Percentiles rank a stretch among this genome's conserved stretches.
phyloP scores from a whole-genome alignment of 148 eudicot genomes.

The Vaccinium darrowii region DNA sequence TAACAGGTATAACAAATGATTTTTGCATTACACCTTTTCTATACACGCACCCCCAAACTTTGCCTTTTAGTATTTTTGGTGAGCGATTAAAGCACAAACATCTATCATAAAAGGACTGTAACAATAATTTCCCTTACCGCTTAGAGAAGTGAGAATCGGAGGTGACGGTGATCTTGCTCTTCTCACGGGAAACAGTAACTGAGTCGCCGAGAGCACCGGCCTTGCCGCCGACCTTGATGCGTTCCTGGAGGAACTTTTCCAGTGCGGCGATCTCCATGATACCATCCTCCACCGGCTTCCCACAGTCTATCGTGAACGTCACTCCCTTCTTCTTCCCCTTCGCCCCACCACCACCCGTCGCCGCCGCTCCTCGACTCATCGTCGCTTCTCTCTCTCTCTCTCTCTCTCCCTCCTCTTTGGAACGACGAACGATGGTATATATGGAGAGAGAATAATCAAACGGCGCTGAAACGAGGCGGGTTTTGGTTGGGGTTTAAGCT shows the following conservation, averaged over 20 bases:
- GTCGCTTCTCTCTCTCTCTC: background rate
- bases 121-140: slow-evolving; percentile 7
- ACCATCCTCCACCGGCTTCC: slow-evolving; percentile 34
- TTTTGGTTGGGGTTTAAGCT: background rate
- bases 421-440: background rate
- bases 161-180: slow-evolving; percentile 26
- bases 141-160: slow-evolving; percentile 30
- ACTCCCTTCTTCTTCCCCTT: slow-evolving; percentile 25
- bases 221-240: slow-evolving; percentile 35
- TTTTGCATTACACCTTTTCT: too few relatives aligned
- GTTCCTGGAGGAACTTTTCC: slow-evolving; percentile 37
- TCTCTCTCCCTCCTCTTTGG: too few relatives aligned
- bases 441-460: background rate
- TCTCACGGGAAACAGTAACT: slow-evolving; percentile 26
- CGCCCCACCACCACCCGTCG: slow-evolving; percentile 20
- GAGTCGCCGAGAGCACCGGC: slow-evolving; percentile 32
- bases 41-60: too few relatives aligned
- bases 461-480: background rate
- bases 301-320: slow-evolving; percentile 32
- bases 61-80: too few relatives aligned
- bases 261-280: slow-evolving; percentile 40
- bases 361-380: slow-evolving; percentile 7
- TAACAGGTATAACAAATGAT: background rate
- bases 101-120: too few relatives aligned
- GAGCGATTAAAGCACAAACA: too few relatives aligned